These are phyloP conservation scores for Globisporangium okanoganense DNA, from an alignment of 352 stramenopile species.

Conservation along the genomic window DNA sequence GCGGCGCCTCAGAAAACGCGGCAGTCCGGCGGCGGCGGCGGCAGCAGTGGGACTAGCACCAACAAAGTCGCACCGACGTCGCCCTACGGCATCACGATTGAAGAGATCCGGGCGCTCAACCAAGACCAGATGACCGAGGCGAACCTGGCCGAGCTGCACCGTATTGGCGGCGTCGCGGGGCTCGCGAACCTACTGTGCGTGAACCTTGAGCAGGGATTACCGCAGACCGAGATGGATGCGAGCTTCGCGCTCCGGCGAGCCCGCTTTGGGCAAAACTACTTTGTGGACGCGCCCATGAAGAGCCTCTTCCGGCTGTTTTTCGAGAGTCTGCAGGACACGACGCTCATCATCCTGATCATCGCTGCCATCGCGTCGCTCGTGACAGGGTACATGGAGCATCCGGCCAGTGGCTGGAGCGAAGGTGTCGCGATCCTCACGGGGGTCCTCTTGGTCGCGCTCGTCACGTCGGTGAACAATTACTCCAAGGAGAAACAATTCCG, in stretches of 20 bases:
- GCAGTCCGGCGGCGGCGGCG: conserved; percentile 10
- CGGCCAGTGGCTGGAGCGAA: conserved; percentile 91
- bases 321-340: conserved; percentile 88
- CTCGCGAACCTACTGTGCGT: conserved; percentile 69
- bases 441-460: conserved; percentile 92
- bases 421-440: conserved; percentile 92
- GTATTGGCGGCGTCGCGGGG: conserved; percentile 48
- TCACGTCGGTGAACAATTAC: conserved; percentile 97
- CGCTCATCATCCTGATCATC: conserved; percentile 87
- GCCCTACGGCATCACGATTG: conserved; percentile 65
- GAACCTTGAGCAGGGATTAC: conserved; percentile 59
- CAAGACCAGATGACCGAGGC: conserved; percentile 80
- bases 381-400: conserved; percentile 75
- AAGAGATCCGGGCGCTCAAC: conserved; percentile 66
- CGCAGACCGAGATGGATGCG: conserved; percentile 54
- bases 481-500: conserved; percentile 92
- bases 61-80: conserved; percentile 72
- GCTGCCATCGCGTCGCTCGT: conserved; percentile 84
- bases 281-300: conserved; percentile 79
- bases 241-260: conserved; percentile 48
- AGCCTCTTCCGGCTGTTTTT: conserved; percentile 76
- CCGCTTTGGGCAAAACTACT: conserved; percentile 60
- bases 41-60: conserved; percentile 15
- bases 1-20: conserved; percentile 21
- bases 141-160: conserved; percentile 55